Percentiles rank a stretch among this genome's conserved stretches.
Conservation (phyloP, 2,329 filamentous ascomycete genomes). For the Fusarium xyrophilum region DNA sequence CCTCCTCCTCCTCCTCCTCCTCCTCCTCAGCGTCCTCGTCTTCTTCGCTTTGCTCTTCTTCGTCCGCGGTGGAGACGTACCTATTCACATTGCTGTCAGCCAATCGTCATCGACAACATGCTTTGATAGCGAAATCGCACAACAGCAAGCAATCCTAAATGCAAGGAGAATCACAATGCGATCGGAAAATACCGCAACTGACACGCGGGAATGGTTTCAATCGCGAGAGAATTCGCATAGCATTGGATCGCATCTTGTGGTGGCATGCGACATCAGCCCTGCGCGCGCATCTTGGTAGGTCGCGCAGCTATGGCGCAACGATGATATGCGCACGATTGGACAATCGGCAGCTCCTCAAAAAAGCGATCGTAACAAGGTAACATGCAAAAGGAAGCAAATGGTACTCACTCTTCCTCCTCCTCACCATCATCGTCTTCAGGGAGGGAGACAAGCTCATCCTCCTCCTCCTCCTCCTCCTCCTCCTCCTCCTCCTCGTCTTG, state of each 20-base stretch:
- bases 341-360: not conserved
- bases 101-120: not conserved
- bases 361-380: constrained; percentile 9
- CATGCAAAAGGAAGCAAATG: not conserved
- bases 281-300: constrained; percentile 28
- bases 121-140: not conserved
- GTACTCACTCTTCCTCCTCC: constrained; percentile 62
- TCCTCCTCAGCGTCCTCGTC: constrained; percentile 49
- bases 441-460: constrained; percentile 62
- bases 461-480: constrained; percentile 61
- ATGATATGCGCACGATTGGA: constrained; percentile 24
- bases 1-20: constrained; percentile 50
- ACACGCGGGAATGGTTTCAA: not conserved
- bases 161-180: not conserved
- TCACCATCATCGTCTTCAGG: constrained; percentile 59
- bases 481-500: constrained; percentile 61
- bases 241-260: constrained; percentile 5
- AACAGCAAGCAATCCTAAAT: not conserved
- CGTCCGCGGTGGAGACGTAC: constrained; percentile 49
- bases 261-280: constrained; percentile 32
- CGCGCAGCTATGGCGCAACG: constrained; percentile 22
- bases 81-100: constrained; percentile 37
- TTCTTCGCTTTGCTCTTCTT: constrained; percentile 53
- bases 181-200: not conserved
- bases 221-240: constrained; percentile 1